Evolutionary conservation across 352 stramenopile species (phyloP).

Genomic region (Pythium scleroteichum): DNA sequence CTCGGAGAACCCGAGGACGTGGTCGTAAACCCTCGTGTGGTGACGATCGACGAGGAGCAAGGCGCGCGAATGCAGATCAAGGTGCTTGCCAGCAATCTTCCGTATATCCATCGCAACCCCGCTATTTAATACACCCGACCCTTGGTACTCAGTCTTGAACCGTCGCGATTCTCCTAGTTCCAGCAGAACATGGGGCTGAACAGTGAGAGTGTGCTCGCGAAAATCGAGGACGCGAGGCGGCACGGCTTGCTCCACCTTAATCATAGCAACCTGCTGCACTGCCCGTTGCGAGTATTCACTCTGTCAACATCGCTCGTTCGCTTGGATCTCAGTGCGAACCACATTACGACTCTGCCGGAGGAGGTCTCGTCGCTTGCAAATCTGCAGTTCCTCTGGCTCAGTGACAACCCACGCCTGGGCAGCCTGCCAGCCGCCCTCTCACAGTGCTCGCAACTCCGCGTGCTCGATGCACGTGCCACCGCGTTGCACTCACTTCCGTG

Average conservation of each 20-base stretch:
- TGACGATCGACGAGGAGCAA: slow-evolving; percentile 90
- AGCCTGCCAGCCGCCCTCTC: slow-evolving; percentile 53
- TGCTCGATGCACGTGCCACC: slow-evolving; percentile 78
- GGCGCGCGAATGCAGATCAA: slow-evolving; percentile 88
- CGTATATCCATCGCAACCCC: slow-evolving; percentile 94
- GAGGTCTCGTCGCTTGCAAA: slow-evolving; percentile 49
- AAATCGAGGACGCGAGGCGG: slow-evolving; percentile 59
- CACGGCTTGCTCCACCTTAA: slow-evolving; percentile 63
- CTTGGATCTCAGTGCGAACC: slow-evolving; percentile 85
- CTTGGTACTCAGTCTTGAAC: slow-evolving; percentile 11
- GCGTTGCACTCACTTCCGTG: slow-evolving; percentile 56
- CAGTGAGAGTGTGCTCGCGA: slow-evolving; percentile 37
- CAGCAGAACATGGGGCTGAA: slow-evolving; percentile 28
- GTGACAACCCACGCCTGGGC: slow-evolving; percentile 75
- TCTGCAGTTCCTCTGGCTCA: slow-evolving; percentile 83
- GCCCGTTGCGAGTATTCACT: slow-evolving; percentile 34
- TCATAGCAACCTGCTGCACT: slow-evolving; percentile 41
- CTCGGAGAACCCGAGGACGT: neutral
- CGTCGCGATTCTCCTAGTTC: slow-evolving; percentile 1
- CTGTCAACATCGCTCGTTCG: slow-evolving; percentile 50
- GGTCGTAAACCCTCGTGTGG: slow-evolving; percentile 72
- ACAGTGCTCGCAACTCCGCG: slow-evolving; percentile 61
- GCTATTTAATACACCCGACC: slow-evolving; percentile 58
- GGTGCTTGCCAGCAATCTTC: slow-evolving; percentile 88
- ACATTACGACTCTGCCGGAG: slow-evolving; percentile 56